Evolutionary conservation across 106 monocot species (phyloP).

Genomic region (Hemerocallis citrina): DNA sequence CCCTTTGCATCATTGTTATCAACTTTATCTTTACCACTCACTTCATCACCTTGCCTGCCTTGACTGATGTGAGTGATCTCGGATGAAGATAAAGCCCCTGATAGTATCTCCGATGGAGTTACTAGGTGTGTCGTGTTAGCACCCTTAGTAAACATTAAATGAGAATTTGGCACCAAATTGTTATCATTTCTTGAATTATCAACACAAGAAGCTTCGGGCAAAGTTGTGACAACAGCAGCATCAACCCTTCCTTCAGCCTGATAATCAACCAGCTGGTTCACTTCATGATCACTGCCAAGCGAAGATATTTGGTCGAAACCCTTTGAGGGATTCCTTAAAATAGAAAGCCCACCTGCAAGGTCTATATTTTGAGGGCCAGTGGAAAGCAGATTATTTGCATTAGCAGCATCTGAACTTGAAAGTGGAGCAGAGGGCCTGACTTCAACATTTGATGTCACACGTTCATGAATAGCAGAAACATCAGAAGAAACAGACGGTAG

Average conservation of each 20-base stretch:
- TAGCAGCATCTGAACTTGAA: constrained; percentile 22
- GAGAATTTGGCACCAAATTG: constrained; percentile 24
- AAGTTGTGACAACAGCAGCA: constrained; percentile 8
- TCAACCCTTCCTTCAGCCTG: constrained; percentile 28
- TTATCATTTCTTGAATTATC: constrained; percentile 29
- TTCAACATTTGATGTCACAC: constrained; percentile 18
- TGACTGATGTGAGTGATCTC: constrained; percentile 24
- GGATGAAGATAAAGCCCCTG: constrained; percentile 45
- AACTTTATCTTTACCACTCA: constrained; percentile 28
- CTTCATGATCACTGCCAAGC: constrained; percentile 28
- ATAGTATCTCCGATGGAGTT: constrained; percentile 81
- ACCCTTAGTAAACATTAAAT: constrained; percentile 18
- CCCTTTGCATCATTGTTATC: constrained; percentile 15
- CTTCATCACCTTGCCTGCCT: constrained; percentile 14
- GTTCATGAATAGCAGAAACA: constrained; percentile 14
- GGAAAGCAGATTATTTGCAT: constrained; percentile 10
- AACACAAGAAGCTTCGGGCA: constrained; percentile 18
- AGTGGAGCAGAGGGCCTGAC: constrained; percentile 32
- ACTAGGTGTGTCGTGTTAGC: constrained; percentile 59
- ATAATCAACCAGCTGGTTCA: constrained; percentile 19
- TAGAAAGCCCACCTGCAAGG: constrained; percentile 14
- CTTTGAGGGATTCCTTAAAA: constrained; percentile 24
- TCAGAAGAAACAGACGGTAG: constrained; percentile 11
- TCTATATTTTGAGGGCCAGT: constrained; percentile 19
- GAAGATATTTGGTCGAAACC: constrained; percentile 25